Conservation (phyloP, 2,329 filamentous ascomycete genomes). For the Seiridium unicorne region DNA sequence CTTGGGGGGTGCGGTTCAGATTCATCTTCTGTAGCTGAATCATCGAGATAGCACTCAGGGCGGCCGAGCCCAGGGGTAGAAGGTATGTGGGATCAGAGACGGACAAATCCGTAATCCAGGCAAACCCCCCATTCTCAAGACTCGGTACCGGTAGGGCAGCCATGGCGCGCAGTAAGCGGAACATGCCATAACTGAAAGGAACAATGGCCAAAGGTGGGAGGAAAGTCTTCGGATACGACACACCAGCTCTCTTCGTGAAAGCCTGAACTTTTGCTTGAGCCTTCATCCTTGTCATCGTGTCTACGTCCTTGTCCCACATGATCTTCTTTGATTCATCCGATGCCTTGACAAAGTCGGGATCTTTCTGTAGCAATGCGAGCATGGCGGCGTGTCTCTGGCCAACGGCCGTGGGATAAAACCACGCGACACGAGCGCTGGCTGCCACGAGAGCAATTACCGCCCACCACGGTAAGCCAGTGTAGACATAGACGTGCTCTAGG, state of each 20-base stretch:
- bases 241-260: constrained; percentile 54
- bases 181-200: constrained; percentile 77
- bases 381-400: constrained; percentile 62
- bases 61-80: constrained; percentile 63
- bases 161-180: constrained; percentile 76
- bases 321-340: constrained; percentile 50
- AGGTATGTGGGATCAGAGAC: constrained; percentile 74
- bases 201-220: constrained; percentile 57
- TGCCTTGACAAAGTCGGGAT: constrained; percentile 52
- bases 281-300: constrained; percentile 46
- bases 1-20: constrained; percentile 24
- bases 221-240: constrained; percentile 49
- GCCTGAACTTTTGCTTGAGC: constrained; percentile 44
- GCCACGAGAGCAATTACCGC: constrained; percentile 67
- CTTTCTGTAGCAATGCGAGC: constrained; percentile 54
- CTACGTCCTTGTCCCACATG: constrained; percentile 23
- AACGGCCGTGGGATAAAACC: constrained; percentile 65
- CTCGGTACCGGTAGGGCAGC: constrained; percentile 75
- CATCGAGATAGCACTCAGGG: constrained; percentile 50
- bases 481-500: constrained; percentile 82
- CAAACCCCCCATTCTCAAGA: constrained; percentile 65
- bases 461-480: constrained; percentile 77
- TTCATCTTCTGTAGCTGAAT: constrained; percentile 21
- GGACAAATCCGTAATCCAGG: constrained; percentile 81
- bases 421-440: constrained; percentile 58